A percentile compares a stretch with the other conserved stretches of the same genome.
Evolutionary conservation across 768 basidiomycete species (phyloP).

Genomic region (Leccinum broughii): DNA sequence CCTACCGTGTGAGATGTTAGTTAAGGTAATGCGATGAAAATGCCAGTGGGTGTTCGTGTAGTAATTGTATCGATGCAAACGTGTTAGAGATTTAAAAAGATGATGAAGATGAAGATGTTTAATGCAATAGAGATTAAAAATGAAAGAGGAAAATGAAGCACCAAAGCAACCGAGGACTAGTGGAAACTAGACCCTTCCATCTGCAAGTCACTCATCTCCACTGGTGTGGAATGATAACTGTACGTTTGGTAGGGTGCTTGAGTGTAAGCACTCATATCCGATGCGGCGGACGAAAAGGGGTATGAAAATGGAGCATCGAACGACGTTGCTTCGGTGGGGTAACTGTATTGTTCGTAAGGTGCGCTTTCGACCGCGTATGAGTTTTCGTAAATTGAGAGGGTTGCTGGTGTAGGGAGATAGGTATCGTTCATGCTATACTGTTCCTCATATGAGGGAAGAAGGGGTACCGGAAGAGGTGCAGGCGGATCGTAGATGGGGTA

Average conservation of each 20-base stretch:
- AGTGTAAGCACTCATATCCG: neutral
- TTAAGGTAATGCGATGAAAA: neutral
- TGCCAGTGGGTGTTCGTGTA: neutral
- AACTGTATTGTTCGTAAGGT: neutral
- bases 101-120: neutral
- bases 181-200: neutral
- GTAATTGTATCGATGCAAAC: neutral
- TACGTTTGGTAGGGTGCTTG: neutral
- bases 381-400: neutral
- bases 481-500: neutral
- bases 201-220: neutral
- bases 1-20: neutral
- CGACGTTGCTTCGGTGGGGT: neutral
- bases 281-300: neutral
- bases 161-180: neutral
- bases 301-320: neutral
- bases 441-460: neutral
- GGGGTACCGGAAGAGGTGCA: too few species aligned
- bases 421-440: neutral
- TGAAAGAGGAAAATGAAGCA: neutral
- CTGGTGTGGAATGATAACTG: too few species aligned
- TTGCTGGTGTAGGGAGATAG: neutral
- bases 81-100: neutral
- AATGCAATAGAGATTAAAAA: neutral
- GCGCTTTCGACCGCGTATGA: neutral